These are phyloP conservation scores for Alternaria metachromatica DNA, from an alignment of 2,329 filamentous ascomycete species.

Conservation along the genomic window DNA sequence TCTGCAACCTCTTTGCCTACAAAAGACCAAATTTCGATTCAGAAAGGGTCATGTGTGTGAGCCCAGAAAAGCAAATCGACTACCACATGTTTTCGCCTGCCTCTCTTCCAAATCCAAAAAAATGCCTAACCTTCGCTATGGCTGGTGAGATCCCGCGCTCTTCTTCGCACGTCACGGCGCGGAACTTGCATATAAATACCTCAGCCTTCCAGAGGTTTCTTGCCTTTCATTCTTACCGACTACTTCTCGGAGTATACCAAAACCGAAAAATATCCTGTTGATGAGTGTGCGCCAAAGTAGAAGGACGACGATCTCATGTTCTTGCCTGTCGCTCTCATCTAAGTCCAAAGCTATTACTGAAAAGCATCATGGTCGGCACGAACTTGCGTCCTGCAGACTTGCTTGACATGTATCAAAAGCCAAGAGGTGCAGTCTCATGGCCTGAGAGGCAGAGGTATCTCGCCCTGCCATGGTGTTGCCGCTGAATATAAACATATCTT, in stretches of 20 bases:
- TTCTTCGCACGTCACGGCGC: not conserved
- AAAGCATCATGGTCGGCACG: not conserved
- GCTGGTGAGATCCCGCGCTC: not conserved
- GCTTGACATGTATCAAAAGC: too few relatives aligned
- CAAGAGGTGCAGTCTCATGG: too few relatives aligned
- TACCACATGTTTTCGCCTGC: too few relatives aligned
- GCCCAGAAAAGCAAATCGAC: too few relatives aligned
- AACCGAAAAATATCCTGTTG: fast-evolving
- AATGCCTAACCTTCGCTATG: too few relatives aligned
- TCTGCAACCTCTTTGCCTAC: not conserved
- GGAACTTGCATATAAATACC: not conserved
- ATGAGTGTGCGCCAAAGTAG: not conserved
- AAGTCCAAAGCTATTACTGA: not conserved
- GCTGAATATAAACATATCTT: not conserved
- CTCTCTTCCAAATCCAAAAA: too few relatives aligned
- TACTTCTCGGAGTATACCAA: not conserved
- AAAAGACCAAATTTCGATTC: not conserved
- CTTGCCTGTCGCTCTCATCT: not conserved
- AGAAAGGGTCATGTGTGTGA: not conserved
- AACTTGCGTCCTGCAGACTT: not conserved
- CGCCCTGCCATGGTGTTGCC: not conserved
- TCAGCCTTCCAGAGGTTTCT: fast-evolving
- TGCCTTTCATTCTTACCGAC: not conserved
- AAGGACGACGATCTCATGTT: fast-evolving
- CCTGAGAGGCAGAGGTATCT: not conserved